Percentiles rank a stretch among this genome's conserved stretches.
Conservation (phyloP, 129 eudicot species). For the Artemisia tridentata region DNA sequence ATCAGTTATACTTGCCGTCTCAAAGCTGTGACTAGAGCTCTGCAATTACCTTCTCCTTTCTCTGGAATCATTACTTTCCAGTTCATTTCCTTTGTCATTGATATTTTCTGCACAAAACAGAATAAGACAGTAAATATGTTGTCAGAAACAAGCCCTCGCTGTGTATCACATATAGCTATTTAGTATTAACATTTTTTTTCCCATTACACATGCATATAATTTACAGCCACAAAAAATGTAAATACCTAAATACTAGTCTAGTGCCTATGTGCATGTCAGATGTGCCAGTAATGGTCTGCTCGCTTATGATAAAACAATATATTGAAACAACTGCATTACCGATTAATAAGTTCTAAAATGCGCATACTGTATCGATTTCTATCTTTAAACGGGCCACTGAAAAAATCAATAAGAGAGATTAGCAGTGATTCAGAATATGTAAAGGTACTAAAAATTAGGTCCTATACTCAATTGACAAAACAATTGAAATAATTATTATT, state of each 20-base stretch:
- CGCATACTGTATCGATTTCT: conserved; percentile 47
- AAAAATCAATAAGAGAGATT: conserved; percentile 8
- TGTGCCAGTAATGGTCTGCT: too few relatives aligned
- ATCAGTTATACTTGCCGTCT: conserved; percentile 33
- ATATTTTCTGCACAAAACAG: conserved; percentile 47
- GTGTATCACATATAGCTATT: conserved; percentile 9
- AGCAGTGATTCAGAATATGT: not conserved
- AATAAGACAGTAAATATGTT: conserved; percentile 7
- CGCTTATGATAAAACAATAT: not conserved
- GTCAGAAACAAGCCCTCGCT: not conserved
- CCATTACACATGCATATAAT: too few relatives aligned
- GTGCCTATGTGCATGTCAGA: too few relatives aligned
- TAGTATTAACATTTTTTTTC: not conserved
- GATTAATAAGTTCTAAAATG: conserved; percentile 45
- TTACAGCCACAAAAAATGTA: too few relatives aligned
- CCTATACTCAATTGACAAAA: conserved; percentile 22
- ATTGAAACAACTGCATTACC: conserved; percentile 36
- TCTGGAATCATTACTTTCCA: conserved; percentile 36
- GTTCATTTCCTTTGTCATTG: conserved; percentile 44
- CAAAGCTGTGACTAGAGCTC: conserved; percentile 55
- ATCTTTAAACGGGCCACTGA: conserved; percentile 46
- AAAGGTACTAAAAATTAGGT: not conserved
- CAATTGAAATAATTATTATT: not conserved
- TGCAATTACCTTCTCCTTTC: conserved; percentile 41
- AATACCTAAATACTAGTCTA: too few relatives aligned